Percentiles rank a stretch among this genome's conserved stretches.
Evolutionary conservation across 2,329 filamentous ascomycete genomes (phyloP).

Genomic region (Talaromyces albobiverticillius): DNA sequence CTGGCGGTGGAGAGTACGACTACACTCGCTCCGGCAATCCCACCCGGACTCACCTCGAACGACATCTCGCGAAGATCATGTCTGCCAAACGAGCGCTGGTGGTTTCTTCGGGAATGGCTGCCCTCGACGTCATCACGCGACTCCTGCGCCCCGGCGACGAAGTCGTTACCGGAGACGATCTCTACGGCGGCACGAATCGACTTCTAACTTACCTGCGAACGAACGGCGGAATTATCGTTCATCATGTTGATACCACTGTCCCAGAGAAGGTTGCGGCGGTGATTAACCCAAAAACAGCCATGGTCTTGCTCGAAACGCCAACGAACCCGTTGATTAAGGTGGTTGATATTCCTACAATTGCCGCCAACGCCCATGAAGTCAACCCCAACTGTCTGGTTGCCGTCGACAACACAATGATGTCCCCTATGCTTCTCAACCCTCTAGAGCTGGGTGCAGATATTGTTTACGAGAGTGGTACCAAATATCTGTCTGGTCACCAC

Average conservation of each 20-base stretch:
- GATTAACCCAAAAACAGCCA: conserved; percentile 77
- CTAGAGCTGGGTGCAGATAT: conserved; percentile 93
- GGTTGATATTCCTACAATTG: conserved; percentile 82
- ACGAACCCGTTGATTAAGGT: conserved; percentile 99
- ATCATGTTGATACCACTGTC: conserved; percentile 91
- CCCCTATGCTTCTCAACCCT: conserved; percentile 88
- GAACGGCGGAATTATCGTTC: conserved; percentile 87
- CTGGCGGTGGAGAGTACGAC: conserved; percentile 87
- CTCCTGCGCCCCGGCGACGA: conserved; percentile 89
- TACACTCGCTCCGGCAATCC: conserved; percentile 98
- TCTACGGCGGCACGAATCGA: conserved; percentile 94
- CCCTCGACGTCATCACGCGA: conserved; percentile 91
- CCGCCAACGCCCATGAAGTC: conserved; percentile 69
- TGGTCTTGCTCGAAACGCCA: conserved; percentile 94
- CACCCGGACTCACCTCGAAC: conserved; percentile 90
- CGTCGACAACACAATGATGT: conserved; percentile 99
- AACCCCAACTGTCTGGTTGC: conserved; percentile 79
- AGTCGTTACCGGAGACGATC: conserved; percentile 92
- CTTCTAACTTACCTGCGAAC: conserved; percentile 87
- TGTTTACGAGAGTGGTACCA: conserved; percentile 96
- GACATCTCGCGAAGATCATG: conserved; percentile 99
- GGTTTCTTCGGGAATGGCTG: conserved; percentile 95
- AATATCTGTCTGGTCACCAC: conserved; percentile 96
- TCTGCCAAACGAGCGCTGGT: conserved; percentile 86
- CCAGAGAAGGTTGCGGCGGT: conserved; percentile 67